A percentile compares a stretch with the other conserved stretches of the same genome.
Evolutionary conservation across 1,284 basidiomycete species (phyloP).

Genomic region (Coniophora puteana): DNA sequence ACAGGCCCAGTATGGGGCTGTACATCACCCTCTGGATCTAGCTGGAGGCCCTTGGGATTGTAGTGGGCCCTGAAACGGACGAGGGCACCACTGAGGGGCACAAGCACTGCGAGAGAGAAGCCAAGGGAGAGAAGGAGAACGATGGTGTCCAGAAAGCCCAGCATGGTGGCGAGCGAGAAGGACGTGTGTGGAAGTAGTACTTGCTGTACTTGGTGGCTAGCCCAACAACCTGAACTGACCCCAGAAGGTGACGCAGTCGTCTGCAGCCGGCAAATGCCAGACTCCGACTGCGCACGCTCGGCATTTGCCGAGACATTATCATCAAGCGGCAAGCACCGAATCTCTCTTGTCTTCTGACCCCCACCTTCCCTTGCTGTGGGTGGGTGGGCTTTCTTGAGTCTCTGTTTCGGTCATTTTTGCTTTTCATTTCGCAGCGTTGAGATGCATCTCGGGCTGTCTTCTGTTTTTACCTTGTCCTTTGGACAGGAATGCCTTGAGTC

Average conservation of each 20-base stretch:
- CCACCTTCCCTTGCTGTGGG: constrained; percentile 27
- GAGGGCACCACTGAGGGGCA: constrained; percentile 65
- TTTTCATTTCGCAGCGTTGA: constrained; percentile 1
- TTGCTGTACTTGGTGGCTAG: too few relatives aligned
- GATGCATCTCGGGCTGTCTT: too few relatives aligned
- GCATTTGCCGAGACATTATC: constrained; percentile 23
- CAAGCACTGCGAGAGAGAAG: constrained; percentile 49
- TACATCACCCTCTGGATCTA: constrained; percentile 76
- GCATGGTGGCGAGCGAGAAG: constrained; percentile 26
- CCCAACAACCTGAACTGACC: too few relatives aligned
- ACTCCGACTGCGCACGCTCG: constrained; percentile 13
- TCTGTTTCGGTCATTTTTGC: neutral
- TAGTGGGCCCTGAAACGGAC: constrained; percentile 77
- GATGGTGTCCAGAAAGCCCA: constrained; percentile 37
- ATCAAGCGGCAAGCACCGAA: constrained; percentile 21
- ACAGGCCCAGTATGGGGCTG: constrained; percentile 73
- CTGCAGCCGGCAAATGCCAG: neutral
- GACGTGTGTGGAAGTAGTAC: neutral
- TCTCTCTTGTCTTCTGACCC: constrained; percentile 34
- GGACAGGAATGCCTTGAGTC: too few relatives aligned
- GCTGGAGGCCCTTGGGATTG: constrained; percentile 78
- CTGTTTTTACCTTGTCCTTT: too few relatives aligned
- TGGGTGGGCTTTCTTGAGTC: neutral
- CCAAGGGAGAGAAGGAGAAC: constrained; percentile 45
- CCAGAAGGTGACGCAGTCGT: too few relatives aligned